A percentile compares a stretch with the other conserved stretches of the same genome.
These are phyloP conservation scores for Cardiospermum halicacabum DNA, from an alignment of 345 rosid genomes.

Conservation along the genomic window DNA sequence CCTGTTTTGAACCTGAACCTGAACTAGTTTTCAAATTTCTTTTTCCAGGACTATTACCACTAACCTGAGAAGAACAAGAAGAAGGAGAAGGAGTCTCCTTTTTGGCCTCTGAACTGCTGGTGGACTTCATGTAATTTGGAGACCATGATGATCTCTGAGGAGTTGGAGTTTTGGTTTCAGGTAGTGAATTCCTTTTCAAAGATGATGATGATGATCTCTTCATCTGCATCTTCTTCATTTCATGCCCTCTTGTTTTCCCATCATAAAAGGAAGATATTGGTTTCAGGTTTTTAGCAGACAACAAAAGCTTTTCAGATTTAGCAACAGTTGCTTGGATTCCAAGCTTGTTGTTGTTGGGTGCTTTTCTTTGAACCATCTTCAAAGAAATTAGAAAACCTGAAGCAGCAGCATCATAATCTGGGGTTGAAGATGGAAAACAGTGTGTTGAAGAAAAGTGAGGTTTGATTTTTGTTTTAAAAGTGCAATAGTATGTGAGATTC, in stretches of 20 bases:
- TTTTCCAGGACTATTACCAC: slow-evolving; percentile 23
- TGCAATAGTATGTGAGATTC: slow-evolving; percentile 23
- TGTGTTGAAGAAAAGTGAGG: slow-evolving; percentile 22
- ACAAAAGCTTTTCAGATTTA: slow-evolving; percentile 42
- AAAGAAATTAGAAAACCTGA: slow-evolving; percentile 28
- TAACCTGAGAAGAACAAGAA: too few relatives aligned
- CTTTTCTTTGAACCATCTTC: slow-evolving; percentile 84
- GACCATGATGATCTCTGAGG: slow-evolving; percentile 24
- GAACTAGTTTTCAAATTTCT: slow-evolving; percentile 29
- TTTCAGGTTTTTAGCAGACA: slow-evolving; percentile 39
- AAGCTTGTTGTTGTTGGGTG: slow-evolving; percentile 40
- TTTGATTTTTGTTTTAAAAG: slow-evolving; percentile 4
- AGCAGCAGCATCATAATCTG: neutral
- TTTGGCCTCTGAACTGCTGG: slow-evolving; percentile 78
- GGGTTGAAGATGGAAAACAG: slow-evolving; percentile 11
- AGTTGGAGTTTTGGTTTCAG: slow-evolving; percentile 38
- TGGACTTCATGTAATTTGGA: slow-evolving; percentile 89
- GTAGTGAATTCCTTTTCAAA: slow-evolving; percentile 28
- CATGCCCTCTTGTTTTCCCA: slow-evolving; percentile 59
- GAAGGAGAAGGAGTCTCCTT: slow-evolving; percentile 61
- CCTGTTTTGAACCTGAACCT: slow-evolving; percentile 29
- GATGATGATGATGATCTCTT: slow-evolving; percentile 56
- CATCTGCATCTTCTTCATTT: slow-evolving; percentile 79
- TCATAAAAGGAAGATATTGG: slow-evolving; percentile 36
- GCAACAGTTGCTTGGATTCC: slow-evolving; percentile 43